Percentiles rank a stretch among this genome's conserved stretches.
These are phyloP conservation scores for Verticillium albo-atrum DNA, from an alignment of 2,329 filamentous ascomycete genomes.

Conservation along the genomic window DNA sequence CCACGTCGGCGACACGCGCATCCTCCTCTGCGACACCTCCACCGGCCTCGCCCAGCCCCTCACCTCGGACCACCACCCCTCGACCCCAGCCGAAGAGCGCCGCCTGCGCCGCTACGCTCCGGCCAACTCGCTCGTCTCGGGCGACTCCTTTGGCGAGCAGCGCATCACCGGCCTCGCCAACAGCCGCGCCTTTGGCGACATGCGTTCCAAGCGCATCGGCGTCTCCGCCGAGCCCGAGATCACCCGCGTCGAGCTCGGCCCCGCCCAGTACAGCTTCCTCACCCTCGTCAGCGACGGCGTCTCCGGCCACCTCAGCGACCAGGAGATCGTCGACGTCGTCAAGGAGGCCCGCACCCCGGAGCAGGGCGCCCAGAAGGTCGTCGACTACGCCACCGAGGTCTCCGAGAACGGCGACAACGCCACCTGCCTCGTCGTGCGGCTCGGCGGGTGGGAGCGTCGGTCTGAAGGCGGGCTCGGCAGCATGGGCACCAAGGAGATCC, in stretches of 20 bases:
- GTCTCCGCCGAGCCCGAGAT: conserved; percentile 94
- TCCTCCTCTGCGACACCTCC: conserved; percentile 81
- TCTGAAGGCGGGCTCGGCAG: conserved; percentile 84
- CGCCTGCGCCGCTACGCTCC: conserved; percentile 78
- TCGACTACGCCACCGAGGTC: conserved; percentile 86
- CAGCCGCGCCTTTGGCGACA: conserved; percentile 90
- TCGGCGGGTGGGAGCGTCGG: conserved; percentile 67
- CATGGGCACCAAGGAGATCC: conserved; percentile 85
- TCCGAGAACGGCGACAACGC: conserved; percentile 63
- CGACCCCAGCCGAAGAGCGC: conserved; percentile 76
- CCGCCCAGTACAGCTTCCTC: conserved; percentile 84
- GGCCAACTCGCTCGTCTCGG: conserved; percentile 73
- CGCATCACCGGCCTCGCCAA: conserved; percentile 92
- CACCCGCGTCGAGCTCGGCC: conserved; percentile 68
- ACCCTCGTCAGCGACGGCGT: conserved; percentile 88
- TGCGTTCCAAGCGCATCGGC: conserved; percentile 84
- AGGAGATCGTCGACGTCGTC: conserved; percentile 93
- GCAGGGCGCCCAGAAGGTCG: conserved; percentile 72
- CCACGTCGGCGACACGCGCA: conserved; percentile 90
- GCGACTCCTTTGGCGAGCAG: conserved; percentile 93
- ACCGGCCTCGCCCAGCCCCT: conserved; percentile 76
- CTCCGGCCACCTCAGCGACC: conserved; percentile 78
- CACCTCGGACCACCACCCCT: conserved; percentile 90
- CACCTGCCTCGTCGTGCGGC: conserved; percentile 61
- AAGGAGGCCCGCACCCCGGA: conserved; percentile 93